Evolutionary conservation across 208 protist genomes (phyloP), one percentile per base, ranked within the genome.

Genomic region (Entamoeba dispar): DNA sequence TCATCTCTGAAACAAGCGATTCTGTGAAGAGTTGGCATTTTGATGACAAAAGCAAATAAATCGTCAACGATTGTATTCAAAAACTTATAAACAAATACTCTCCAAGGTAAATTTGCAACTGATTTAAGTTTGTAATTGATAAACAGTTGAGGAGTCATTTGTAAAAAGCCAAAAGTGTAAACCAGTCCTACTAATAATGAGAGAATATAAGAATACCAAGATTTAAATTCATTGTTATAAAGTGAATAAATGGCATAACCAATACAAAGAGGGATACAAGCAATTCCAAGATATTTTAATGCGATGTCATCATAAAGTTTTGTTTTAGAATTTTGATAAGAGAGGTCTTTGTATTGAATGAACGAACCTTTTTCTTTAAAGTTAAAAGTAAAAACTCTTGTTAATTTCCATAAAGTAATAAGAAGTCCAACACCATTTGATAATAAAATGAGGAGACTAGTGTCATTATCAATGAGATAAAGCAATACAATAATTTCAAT

Each of bases 61-160:
- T 93, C 92, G 38, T 93, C 92, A 43, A 93, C 27, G 14, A 93
- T 47, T 6, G 92, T 93, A 69, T 34, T 49, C 4, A 73, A 69
- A 22, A 43, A 69, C 14, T 93, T 93, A 5, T 93, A 93, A 86
- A 50, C 4, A 7, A 93, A 22, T 0, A 55, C 43, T 27, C 61
- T 93, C 90, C 77, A 94, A 38, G 91, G 57, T 92, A 95, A 27
- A 38, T 91, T 43, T 55, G 94, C 93, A 73, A 93, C 90, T 4
- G 15, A 50, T 73, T 94, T 94, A 22, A 95, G 49, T 86, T 94
- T 94, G 49, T 95, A 93, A 90, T 95, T 95, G 15, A 95, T 93
- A n/a, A 94, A 94, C 10, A 95, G 47, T 49, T 94, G 93, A 43
- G 93, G 93, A 51, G 61, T 86, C 94, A 95, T 94, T 8, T 8